Conservation (phyloP, 768 basidiomycete genomes). For the Amanita fuliginea region DNA sequence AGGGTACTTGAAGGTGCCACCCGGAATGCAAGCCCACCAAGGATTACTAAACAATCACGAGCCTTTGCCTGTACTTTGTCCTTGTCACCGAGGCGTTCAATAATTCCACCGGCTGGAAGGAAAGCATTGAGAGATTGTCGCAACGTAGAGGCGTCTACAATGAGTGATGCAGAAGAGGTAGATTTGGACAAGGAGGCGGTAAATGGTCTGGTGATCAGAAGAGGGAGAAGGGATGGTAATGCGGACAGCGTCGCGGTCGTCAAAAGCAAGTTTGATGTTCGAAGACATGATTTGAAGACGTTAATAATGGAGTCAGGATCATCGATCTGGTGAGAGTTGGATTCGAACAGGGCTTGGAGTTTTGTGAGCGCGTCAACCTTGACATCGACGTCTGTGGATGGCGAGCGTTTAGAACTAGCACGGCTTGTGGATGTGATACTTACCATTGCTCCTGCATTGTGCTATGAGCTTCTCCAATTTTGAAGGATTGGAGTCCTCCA, state of each 20-base stretch:
- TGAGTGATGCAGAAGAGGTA: constrained; percentile 32
- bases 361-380: constrained; percentile 75
- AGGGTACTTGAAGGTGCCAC: constrained; percentile 32
- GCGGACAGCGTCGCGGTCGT: constrained; percentile 66
- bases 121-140: constrained; percentile 61
- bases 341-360: constrained; percentile 66
- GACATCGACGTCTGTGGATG: constrained; percentile 58
- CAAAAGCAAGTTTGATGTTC: constrained; percentile 75
- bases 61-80: constrained; percentile 66
- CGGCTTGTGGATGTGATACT: constrained; percentile 10
- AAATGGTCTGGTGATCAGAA: constrained; percentile 37
- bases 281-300: constrained; percentile 63
- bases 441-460: constrained; percentile 60
- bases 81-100: constrained; percentile 81
- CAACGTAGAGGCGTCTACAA: constrained; percentile 45
- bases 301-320: constrained; percentile 64
- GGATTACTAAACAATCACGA: constrained; percentile 60
- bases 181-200: constrained; percentile 36
- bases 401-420: constrained; percentile 3
- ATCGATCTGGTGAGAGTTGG: constrained; percentile 44
- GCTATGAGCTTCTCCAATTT: constrained; percentile 48
- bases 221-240: constrained; percentile 54
- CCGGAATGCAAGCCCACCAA: constrained; percentile 65
- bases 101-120: constrained; percentile 62
- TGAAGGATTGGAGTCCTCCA: constrained; percentile 44